These are phyloP conservation scores for Iris pallida DNA, from an alignment of 116 monocot genomes.

Conservation along the genomic window DNA sequence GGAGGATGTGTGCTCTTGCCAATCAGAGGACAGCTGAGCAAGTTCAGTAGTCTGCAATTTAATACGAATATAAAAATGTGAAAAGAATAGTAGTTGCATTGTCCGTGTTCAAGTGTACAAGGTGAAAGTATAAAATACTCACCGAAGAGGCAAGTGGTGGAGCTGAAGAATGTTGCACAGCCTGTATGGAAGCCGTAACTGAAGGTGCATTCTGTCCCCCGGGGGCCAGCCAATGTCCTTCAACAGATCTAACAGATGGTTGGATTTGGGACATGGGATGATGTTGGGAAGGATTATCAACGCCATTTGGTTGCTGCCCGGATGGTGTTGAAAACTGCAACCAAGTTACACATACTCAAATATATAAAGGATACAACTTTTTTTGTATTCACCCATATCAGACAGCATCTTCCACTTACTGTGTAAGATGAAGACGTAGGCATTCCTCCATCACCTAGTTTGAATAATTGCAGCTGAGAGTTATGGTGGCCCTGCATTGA, in stretches of 20 bases:
- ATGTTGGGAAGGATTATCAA: constrained; percentile 38
- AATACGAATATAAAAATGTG: neutral
- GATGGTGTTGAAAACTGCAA: constrained; percentile 62
- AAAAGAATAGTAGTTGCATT: neutral
- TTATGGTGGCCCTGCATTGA: constrained; percentile 47
- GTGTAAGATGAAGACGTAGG: constrained; percentile 60
- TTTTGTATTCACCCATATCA: neutral
- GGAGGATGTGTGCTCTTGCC: constrained; percentile 83
- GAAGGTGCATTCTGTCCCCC: constrained; percentile 34
- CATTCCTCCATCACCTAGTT: constrained; percentile 36
- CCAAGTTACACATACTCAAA: neutral
- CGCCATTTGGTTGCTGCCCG: constrained; percentile 33
- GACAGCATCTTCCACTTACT: constrained; percentile 14
- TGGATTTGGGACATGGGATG: constrained; percentile 36
- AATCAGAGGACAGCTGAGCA: constrained; percentile 56
- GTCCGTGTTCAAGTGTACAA: neutral
- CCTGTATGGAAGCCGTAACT: constrained; percentile 28
- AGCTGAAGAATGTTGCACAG: constrained; percentile 34
- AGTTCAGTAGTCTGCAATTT: constrained; percentile 22
- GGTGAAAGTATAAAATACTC: constrained; percentile 19
- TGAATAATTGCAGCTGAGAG: constrained; percentile 29
- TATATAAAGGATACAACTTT: neutral
- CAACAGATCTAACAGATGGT: constrained; percentile 28
- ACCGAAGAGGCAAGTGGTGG: constrained; percentile 30
- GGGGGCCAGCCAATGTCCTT: constrained; percentile 43